Base-by-base conservation (phyloP, 345 rosid genomes). In the Eucalyptus brandiana region DNA sequence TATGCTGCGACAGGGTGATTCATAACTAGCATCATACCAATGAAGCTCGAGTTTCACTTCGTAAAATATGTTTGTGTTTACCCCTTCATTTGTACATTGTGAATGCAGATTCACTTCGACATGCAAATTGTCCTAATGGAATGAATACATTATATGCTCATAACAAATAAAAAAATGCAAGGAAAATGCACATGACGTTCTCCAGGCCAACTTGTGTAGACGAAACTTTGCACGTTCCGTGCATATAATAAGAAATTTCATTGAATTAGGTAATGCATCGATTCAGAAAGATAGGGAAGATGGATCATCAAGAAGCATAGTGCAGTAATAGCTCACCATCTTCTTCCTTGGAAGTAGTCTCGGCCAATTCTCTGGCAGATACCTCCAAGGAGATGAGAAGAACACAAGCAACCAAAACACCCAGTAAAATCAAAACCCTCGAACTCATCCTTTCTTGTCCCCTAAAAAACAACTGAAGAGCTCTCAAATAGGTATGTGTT, bases 341-440 rank as follows among this genome's bases (percentile, higher is more conserved):
- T 23, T 87, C 87, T 30, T 40, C 87, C 69, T 53, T 54, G 12
- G 88, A 54, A 19, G 89, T 26, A 15, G 88, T 89, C 87, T 87
- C 89, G 62, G 91, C 88, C n/a, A 90, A 88, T 67, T 92, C 88
- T 56, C 91, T 87, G 23, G 92, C 92, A 16, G 90, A 69, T 37
- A 90, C 93, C 32, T 91, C 88, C 10, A 89, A 88, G 30, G 89
- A 88, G 60, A 91, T 17, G 53, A 90, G 89, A 67, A 91, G 93
- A 40, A 87, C 72, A 37, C 87, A 30, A 15, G 88, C 89, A 6
- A 87, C 48, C 15, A 87, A 45, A 49, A 87, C 62, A 10, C 87
- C 90, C 12, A 92, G 58, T 5, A 83, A 50, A 44, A 90, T 86
- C 80, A 91, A 67, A 54, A 65, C 87, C 86, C 87, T 91, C 26